phyloP scores from a whole-genome alignment of 1,284 basidiomycete species.

The Ceratobasidium theobromae region DNA sequence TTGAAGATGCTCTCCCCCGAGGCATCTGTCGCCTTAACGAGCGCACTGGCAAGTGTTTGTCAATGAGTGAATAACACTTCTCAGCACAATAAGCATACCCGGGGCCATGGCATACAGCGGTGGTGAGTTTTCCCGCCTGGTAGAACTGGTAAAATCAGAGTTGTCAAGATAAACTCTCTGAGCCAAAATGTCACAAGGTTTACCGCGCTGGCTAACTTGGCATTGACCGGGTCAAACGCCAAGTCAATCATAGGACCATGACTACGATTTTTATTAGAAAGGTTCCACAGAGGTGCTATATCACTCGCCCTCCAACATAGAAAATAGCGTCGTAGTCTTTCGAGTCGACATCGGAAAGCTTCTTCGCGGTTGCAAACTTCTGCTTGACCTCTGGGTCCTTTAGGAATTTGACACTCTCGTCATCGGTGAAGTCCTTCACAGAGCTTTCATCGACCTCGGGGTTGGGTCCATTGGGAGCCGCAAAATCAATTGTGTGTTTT shows the following conservation, averaged over 20 bases:
- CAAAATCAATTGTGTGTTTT: slow-evolving; percentile 59
- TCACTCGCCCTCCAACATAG: slow-evolving; percentile 64
- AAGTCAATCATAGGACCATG: slow-evolving; percentile 74
- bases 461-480: slow-evolving; percentile 68
- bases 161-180: neutral
- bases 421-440: slow-evolving; percentile 59
- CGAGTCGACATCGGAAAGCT: slow-evolving; percentile 59
- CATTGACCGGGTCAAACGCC: slow-evolving; percentile 57
- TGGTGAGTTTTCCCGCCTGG: slow-evolving; percentile 56
- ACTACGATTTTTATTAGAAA: slow-evolving; percentile 38
- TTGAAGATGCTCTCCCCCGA: slow-evolving; percentile 64
- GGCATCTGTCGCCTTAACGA: slow-evolving; percentile 57
- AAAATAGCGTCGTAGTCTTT: slow-evolving; percentile 73
- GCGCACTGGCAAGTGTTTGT: slow-evolving; percentile 42
- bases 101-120: slow-evolving; percentile 77
- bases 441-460: slow-evolving; percentile 69
- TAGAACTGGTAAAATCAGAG: slow-evolving; percentile 54
- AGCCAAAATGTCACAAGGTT: slow-evolving; percentile 35
- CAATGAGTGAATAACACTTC: neutral
- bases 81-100: slow-evolving; percentile 45
- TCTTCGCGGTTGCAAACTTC: slow-evolving; percentile 63
- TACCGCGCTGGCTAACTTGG: slow-evolving; percentile 59
- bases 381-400: slow-evolving; percentile 56
- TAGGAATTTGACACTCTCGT: slow-evolving; percentile 62
- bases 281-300: neutral